A percentile compares a stretch with the other conserved stretches of the same genome.
These are phyloP conservation scores for Aspergillus brunneoviolaceus DNA, from an alignment of 2,329 filamentous ascomycete species.

Conservation along the genomic window DNA sequence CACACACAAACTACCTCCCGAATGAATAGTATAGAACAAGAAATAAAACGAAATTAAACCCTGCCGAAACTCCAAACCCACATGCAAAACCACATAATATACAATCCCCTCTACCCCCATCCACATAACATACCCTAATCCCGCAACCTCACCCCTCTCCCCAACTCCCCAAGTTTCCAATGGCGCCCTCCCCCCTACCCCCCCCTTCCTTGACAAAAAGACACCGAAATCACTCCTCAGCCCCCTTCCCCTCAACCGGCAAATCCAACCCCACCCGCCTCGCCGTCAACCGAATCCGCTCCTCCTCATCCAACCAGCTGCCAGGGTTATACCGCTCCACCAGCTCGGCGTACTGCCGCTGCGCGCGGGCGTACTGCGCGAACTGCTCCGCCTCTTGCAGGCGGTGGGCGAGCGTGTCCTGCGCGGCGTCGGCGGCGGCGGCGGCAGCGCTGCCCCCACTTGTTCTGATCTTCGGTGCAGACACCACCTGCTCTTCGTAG, in stretches of 20 bases:
- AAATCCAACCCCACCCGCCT: slow-evolving; percentile 87
- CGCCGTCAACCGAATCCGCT: slow-evolving; percentile 79
- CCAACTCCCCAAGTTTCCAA: too few species aligned
- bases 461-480: slow-evolving; percentile 25
- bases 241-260: slow-evolving; percentile 59
- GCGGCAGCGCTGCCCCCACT: slow-evolving; percentile 11
- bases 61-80: too few species aligned
- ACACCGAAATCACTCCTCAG: neutral
- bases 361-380: slow-evolving; percentile 76
- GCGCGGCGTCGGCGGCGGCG: slow-evolving; percentile 2
- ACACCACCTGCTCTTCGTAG: slow-evolving; percentile 49
- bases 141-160: too few species aligned
- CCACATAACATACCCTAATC: too few species aligned
- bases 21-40: too few species aligned
- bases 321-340: slow-evolving; percentile 93
- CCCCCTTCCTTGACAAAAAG: too few species aligned
- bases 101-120: too few species aligned
- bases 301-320: slow-evolving; percentile 80
- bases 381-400: slow-evolving; percentile 70
- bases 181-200: too few species aligned
- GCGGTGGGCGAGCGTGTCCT: slow-evolving; percentile 27
- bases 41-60: too few species aligned
- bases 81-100: too few species aligned
- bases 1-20: too few species aligned
- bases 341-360: slow-evolving; percentile 76